Evolutionary conservation across 768 basidiomycete species (phyloP), one percentile per base, ranked within the genome.

Genomic region (Leccinum barrowsii): DNA sequence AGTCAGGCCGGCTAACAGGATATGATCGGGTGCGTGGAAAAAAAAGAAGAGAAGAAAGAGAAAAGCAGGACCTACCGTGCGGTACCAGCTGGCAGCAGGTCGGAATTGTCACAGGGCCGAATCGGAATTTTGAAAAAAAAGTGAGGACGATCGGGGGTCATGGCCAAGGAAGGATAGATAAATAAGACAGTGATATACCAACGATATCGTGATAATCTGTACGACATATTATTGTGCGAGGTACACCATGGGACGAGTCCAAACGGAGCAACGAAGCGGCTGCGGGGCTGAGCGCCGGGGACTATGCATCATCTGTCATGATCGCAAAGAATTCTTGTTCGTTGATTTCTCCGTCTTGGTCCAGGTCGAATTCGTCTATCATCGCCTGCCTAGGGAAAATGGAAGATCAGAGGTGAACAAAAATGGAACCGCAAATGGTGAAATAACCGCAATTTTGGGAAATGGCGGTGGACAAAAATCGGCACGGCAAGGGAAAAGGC

Each of bases 341-440:
- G 69, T 86, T 94, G 73, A 98, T 98, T 77, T 96, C 96, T 28
- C 95, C 94, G 64, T 99, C 97, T 72, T 94, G 89, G 76, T 99
- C 97, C 24, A 99, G 85, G 74, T 99, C 97, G 70, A 99, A 99
- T 75, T 99, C 97, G 67, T 99, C 97, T 69, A 99, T 99, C 97
- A 99, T 99, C 22, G 97, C 97, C 85, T 98, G 94, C 64, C 96
- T 98, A 65, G 40, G 65, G 58, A 64, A 57, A 63, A 66, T 59
- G 64, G 64, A 68, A 69, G 65, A 68, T 37, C 37, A 63, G 66
- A 65, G 68, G 59, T 73, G 62, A 73, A 65, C 63, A 73, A 69
- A 73, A 67, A 63, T 30, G 60, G 65, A 65, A 64, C 46, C 24
- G 34, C n/a, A 17, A 53, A 62, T 56, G 32, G 54, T 21, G 55